phyloP scores from a whole-genome alignment of 257 asterid species.

The Eustoma russellianum region DNA sequence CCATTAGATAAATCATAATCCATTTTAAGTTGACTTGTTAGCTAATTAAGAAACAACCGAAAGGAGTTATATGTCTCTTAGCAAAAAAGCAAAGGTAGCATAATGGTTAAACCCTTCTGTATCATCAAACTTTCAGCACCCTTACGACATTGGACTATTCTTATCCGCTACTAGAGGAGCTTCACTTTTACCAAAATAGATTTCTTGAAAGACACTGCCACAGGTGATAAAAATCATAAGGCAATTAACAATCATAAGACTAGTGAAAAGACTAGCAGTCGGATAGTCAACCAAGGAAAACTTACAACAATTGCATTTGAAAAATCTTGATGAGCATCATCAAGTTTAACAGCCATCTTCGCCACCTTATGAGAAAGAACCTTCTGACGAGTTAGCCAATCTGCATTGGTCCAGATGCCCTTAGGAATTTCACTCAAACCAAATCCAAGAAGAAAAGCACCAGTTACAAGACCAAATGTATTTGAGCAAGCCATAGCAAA shows the following conservation, averaged over 20 bases:
- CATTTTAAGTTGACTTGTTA: too few relatives aligned
- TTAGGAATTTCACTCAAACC: conserved; percentile 76
- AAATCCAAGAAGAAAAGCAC: conserved; percentile 83
- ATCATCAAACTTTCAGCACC: conserved; percentile 1
- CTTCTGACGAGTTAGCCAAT: conserved; percentile 62
- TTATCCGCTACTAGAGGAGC: not conserved
- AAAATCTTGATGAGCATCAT: conserved; percentile 61
- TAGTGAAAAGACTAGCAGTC: not conserved
- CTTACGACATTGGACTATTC: not conserved
- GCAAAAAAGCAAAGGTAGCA: too few relatives aligned
- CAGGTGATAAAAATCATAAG: not conserved
- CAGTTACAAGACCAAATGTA: conserved; percentile 77
- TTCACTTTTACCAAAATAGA: not conserved
- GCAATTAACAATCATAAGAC: not conserved
- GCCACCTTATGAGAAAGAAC: conserved; percentile 66
- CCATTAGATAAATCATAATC: too few relatives aligned
- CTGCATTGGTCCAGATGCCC: conserved; percentile 65
- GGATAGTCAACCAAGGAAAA: conserved; percentile 1
- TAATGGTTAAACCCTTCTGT: not conserved
- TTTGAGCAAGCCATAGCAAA: conserved; percentile 88
- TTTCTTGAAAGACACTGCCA: not conserved
- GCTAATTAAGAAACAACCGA: too few relatives aligned
- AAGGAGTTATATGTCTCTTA: too few relatives aligned
- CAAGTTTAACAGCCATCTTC: conserved; percentile 72
- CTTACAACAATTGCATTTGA: conserved; percentile 77